Base-by-base conservation (phyloP, 176 grass and related monocot genomes). In the Alopecurus myosuroides region DNA sequence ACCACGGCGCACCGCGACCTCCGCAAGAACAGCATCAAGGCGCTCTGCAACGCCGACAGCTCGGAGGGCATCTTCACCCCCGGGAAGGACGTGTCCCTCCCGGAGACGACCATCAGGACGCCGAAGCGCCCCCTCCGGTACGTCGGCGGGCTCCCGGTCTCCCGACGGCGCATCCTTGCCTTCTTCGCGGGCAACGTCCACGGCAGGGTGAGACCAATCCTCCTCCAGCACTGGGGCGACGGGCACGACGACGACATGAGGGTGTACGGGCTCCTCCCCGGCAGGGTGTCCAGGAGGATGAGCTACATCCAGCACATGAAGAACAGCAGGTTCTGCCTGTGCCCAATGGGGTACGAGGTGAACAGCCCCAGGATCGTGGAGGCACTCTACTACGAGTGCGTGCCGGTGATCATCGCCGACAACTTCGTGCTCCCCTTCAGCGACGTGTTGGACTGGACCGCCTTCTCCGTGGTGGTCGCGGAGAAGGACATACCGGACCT, bases 311-410 rank as follows among this genome's bases (percentile, higher is more conserved):
- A 97, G 41, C 94, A 94, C 89, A 94, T 97, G 94, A 97, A 97
- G 86, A 93, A 82, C 63, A 94, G 92, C 85, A 88, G 85, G 49
- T 94, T 94, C 85, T 94, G 94, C 79, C 85, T 97, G 10, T 97
- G 94, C 76, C 94, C 94, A 51, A 94, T 97, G 94, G 94, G 94
- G 76, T 91, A 84, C 65, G 94, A 97, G 76, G 94, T 97, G 85
- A 97, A 97, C 81, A 94, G 94, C 88, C 94, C 94, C 9, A 86
- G 92, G 58, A 94, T 97, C 28, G 92, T 97, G 67, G 92, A 97
- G 82, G 94, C 94, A 0, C 36, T 94, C 33, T 92, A 97, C 86
- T 97, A 94, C 64, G 92, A 97, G 79, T 97, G 94, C 82, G 89
- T 97, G 66, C 94, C 89, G 23, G 94, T 97, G 62, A 92, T 94